Evolutionary conservation across 768 basidiomycete species (phyloP).

Genomic region (Hericium coralloides): DNA sequence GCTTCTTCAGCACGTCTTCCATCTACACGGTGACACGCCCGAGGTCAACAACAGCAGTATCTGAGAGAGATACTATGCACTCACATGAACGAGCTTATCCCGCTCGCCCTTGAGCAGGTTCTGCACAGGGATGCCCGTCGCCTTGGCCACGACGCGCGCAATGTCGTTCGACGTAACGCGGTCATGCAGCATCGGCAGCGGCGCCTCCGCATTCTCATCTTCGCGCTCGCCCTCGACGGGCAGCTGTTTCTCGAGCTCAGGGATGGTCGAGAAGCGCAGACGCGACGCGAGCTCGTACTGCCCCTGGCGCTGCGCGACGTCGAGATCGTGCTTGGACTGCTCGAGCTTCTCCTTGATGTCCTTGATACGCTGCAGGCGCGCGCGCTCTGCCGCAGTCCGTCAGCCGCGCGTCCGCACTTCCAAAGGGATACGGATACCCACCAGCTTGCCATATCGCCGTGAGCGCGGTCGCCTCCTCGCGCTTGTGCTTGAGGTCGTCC

Average conservation of each 20-base stretch:
- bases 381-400: constrained; percentile 40
- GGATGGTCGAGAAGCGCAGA: constrained; percentile 80
- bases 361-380: constrained; percentile 60
- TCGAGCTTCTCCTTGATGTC: constrained; percentile 47
- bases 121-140: constrained; percentile 87
- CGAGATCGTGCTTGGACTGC: constrained; percentile 76
- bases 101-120: constrained; percentile 83
- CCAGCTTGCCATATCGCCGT: constrained; percentile 69
- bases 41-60: neutral
- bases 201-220: constrained; percentile 37
- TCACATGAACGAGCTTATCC: constrained; percentile 80
- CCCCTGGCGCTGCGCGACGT: constrained; percentile 85
- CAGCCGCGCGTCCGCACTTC: neutral
- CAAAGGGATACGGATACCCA: constrained; percentile 19
- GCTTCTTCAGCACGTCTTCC: constrained; percentile 66
- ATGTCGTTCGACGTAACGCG: constrained; percentile 87
- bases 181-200: constrained; percentile 68
- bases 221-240: constrained; percentile 42
- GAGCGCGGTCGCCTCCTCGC: constrained; percentile 51
- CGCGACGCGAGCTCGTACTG: constrained; percentile 76
- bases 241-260: constrained; percentile 65
- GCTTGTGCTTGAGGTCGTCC: constrained; percentile 47
- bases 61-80: constrained; percentile 18
- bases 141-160: constrained; percentile 76
- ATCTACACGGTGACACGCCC: constrained; percentile 40